phyloP scores from a whole-genome alignment of 2,329 filamentous ascomycete genomes.

The Monilinia aucupariae region DNA sequence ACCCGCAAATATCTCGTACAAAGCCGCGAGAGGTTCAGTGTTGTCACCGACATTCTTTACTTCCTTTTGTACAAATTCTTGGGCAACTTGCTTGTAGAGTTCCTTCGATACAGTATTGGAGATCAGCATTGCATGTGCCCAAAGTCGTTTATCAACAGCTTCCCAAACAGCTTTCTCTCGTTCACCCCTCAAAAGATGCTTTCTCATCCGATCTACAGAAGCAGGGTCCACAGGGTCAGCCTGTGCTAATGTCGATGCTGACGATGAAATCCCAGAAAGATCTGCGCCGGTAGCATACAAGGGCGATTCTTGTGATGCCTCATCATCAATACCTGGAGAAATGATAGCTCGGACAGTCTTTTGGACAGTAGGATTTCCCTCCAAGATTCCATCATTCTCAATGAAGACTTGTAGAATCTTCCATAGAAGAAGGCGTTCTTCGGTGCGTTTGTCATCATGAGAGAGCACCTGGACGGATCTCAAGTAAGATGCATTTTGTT shows the following conservation, averaged over 20 bases:
- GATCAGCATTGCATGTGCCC: constrained; percentile 94
- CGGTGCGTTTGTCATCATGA: constrained; percentile 62
- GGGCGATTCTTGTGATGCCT: constrained; percentile 27
- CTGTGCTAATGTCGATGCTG: constrained; percentile 38
- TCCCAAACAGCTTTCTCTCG: constrained; percentile 89
- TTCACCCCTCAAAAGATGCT: constrained; percentile 70
- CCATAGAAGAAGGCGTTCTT: constrained; percentile 82
- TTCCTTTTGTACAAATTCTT: constrained; percentile 93
- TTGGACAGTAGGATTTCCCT: constrained; percentile 66
- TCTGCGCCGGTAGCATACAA: constrained; percentile 38
- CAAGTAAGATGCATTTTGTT: constrained; percentile 44
- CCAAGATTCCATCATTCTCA: constrained; percentile 78
- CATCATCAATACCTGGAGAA: constrained; percentile 48
- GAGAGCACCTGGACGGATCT: constrained; percentile 47
- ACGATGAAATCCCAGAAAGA: constrained; percentile 39
- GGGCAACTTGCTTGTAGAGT: constrained; percentile 86
- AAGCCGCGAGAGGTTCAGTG: constrained; percentile 79
- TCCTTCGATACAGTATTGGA: constrained; percentile 71
- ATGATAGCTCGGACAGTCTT: constrained; percentile 71
- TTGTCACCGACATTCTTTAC: constrained; percentile 75
- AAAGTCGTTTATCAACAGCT: constrained; percentile 86
- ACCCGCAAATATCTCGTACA: constrained; percentile 91
- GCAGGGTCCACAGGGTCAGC: constrained; percentile 65
- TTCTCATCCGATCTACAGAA: constrained; percentile 66
- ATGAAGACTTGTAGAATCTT: constrained; percentile 76